These are phyloP conservation scores for Rhododendron vialii DNA, from an alignment of 148 eudicot species.

Conservation along the genomic window DNA sequence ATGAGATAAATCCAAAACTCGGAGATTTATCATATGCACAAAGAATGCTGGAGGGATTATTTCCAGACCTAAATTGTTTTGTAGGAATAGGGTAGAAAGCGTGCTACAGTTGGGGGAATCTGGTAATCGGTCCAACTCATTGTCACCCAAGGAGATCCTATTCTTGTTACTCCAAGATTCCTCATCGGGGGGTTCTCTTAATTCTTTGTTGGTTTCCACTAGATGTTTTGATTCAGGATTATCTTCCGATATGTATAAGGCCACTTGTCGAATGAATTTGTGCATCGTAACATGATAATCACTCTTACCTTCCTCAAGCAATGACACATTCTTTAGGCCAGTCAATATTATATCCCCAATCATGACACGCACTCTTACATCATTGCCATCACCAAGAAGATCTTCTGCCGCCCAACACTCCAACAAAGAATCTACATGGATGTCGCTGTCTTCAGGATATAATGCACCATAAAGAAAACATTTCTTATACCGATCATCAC, in stretches of 20 bases:
- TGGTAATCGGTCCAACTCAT: not conserved
- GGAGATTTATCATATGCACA: constrained; percentile 4
- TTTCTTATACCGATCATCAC: not conserved
- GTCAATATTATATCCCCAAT: not conserved
- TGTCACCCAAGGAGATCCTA: constrained; percentile 10
- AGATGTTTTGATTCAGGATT: not conserved
- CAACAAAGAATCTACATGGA: not conserved
- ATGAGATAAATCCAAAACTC: constrained; percentile 14
- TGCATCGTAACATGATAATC: constrained; percentile 11
- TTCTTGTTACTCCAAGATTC: constrained; percentile 6
- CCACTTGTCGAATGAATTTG: constrained; percentile 7
- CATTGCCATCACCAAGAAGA: not conserved
- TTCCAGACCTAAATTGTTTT: not conserved
- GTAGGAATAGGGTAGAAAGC: constrained; percentile 23
- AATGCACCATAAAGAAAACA: constrained; percentile 20
- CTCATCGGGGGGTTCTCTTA: not conserved
- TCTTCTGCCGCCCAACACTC: constrained; percentile 5
- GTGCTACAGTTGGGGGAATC: constrained; percentile 1
- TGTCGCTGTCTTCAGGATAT: constrained; percentile 17
- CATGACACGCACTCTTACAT: not conserved
- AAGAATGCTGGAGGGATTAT: constrained; percentile 14
- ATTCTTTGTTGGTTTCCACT: constrained; percentile 1
- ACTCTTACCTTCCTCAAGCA: too few relatives aligned
- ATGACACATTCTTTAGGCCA: not conserved
- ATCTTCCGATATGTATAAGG: constrained; percentile 2